Percentiles rank a stretch among this genome's conserved stretches.
These are phyloP conservation scores for Alternaria tenuissima DNA, from an alignment of 2,329 filamentous ascomycete species.

Conservation along the genomic window DNA sequence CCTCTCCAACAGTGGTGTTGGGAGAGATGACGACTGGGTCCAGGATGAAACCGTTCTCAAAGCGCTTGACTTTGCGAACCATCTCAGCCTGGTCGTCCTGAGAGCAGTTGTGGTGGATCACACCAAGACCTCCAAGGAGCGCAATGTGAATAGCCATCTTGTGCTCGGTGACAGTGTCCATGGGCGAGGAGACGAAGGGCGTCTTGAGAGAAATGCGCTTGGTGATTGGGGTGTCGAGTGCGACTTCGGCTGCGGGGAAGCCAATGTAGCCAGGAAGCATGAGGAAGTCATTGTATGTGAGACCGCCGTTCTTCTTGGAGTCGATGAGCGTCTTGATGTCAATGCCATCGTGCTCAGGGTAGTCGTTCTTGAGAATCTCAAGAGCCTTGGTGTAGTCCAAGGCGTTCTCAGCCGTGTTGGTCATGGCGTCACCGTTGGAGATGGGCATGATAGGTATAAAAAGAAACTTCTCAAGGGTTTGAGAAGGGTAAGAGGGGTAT, in stretches of 20 bases:
- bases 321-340: conserved; percentile 87
- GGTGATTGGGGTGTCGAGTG: conserved; percentile 89
- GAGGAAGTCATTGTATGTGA: conserved; percentile 99
- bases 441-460: conserved; percentile 70
- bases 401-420: conserved; percentile 62
- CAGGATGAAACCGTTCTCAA: conserved; percentile 98
- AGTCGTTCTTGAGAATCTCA: conserved; percentile 79
- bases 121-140: conserved; percentile 84
- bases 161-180: conserved; percentile 99
- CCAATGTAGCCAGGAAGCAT: conserved; percentile 97
- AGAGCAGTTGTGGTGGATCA: conserved; percentile 99
- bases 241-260: conserved; percentile 90
- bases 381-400: conserved; percentile 79
- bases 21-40: conserved; percentile 93
- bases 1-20: conserved; percentile 87
- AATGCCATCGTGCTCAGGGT: conserved; percentile 83
- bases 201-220: conserved; percentile 97
- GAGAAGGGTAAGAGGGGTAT: conserved; percentile 29
- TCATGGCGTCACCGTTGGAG: conserved; percentile 69
- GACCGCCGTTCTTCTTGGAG: conserved; percentile 87
- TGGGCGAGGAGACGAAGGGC: conserved; percentile 95
- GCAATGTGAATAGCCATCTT: conserved; percentile 99
- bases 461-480: conserved; percentile 43
- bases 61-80: conserved; percentile 98
- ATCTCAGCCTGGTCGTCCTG: conserved; percentile 96